Evolutionary conservation across 306 rosid species (phyloP).

Genomic region (Astragalus glycyphyllos): DNA sequence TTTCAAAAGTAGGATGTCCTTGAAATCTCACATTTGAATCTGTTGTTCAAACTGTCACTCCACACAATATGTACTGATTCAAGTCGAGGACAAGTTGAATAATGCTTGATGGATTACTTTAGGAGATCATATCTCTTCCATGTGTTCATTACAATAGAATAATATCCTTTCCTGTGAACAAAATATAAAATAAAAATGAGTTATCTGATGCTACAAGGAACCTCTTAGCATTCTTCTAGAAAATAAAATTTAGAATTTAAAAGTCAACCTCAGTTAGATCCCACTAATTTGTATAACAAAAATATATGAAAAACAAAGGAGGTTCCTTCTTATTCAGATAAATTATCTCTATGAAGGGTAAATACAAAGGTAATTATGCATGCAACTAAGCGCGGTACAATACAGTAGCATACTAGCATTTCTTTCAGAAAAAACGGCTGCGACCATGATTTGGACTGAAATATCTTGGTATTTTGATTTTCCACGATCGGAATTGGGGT

Average conservation of each 20-base stretch:
- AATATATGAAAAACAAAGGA: not conserved
- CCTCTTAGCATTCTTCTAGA: not conserved
- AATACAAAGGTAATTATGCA: not conserved
- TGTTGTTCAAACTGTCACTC: too few species aligned
- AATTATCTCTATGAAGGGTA: not conserved
- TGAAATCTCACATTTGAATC: too few species aligned
- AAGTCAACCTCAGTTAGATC: conserved; percentile 11
- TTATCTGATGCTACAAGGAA: conserved; percentile 13
- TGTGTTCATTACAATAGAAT: conserved; percentile 88
- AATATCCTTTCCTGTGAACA: conserved; percentile 80
- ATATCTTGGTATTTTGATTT: too few species aligned
- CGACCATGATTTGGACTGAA: too few species aligned
- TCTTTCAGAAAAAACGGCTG: too few species aligned
- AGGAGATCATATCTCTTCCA: conserved; percentile 97
- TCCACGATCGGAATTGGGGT: too few species aligned
- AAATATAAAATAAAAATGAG: conserved; percentile 24
- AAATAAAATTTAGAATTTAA: conserved; percentile 17
- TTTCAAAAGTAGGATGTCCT: too few species aligned
- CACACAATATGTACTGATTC: conserved; percentile 84
- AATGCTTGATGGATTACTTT: conserved; percentile 88
- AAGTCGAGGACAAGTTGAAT: conserved; percentile 74
- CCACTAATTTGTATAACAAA: not conserved
- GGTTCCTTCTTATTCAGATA: not conserved
- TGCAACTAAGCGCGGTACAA: not conserved
- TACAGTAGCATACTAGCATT: too few species aligned